These are phyloP conservation scores for Elaeagnus macrophylla DNA, from an alignment of 306 rosid genomes.

Conservation along the genomic window DNA sequence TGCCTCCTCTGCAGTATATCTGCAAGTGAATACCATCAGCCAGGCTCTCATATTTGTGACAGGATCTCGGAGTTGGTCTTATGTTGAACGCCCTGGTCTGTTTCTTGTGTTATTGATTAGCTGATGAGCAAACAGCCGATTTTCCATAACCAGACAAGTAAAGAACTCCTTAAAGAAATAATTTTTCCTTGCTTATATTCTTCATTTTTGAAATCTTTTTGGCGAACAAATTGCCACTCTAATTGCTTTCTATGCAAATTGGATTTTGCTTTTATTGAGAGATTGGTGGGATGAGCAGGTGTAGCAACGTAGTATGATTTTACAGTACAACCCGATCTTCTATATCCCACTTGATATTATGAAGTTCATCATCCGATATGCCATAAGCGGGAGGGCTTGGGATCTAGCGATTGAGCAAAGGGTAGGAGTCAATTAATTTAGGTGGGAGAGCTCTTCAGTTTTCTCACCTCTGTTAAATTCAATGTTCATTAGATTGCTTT, in stretches of 20 bases:
- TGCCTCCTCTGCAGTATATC: slow-evolving; percentile 54
- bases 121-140: slow-evolving; percentile 40
- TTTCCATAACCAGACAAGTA: background rate
- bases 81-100: slow-evolving; percentile 61
- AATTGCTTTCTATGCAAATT: slow-evolving; percentile 64
- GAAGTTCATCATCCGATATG: slow-evolving; percentile 60
- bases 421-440: slow-evolving; percentile 26
- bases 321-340: slow-evolving; percentile 62
- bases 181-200: too few species aligned
- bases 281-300: slow-evolving; percentile 95
- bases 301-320: slow-evolving; percentile 68
- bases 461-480: slow-evolving; percentile 1
- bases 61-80: slow-evolving; percentile 65
- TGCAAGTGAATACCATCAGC: slow-evolving; percentile 73
- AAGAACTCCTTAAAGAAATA: too few species aligned
- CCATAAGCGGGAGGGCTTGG: slow-evolving; percentile 79
- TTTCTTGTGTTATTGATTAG: slow-evolving; percentile 55
- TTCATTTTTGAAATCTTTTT: background rate
- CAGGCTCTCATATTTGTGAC: slow-evolving; percentile 79
- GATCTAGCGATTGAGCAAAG: slow-evolving; percentile 73
- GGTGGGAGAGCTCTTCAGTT: background rate
- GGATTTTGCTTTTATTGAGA: slow-evolving; percentile 71
- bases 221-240: slow-evolving; percentile 56
- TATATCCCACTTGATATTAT: slow-evolving; percentile 68
- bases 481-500: slow-evolving; percentile 46